Evolutionary conservation across 768 basidiomycete species (phyloP).

Genomic region (Cyclocybe cylindracea): DNA sequence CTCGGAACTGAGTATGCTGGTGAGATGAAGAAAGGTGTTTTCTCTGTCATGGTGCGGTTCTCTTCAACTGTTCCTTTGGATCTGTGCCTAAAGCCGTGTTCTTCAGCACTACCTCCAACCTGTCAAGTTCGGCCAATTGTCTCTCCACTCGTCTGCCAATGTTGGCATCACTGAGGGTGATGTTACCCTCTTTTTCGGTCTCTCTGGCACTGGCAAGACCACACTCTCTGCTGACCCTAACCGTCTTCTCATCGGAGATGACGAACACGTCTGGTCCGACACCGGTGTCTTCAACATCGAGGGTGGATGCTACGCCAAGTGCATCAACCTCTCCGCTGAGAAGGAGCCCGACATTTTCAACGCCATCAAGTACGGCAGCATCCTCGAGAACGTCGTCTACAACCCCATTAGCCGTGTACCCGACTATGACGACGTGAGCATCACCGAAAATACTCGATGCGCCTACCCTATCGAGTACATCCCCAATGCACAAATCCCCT

Average conservation of each 20-base stretch:
- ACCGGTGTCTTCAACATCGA: slow-evolving; percentile 99
- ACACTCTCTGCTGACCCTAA: slow-evolving; percentile 96
- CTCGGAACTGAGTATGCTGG: slow-evolving; percentile 98
- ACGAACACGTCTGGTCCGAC: slow-evolving; percentile 99
- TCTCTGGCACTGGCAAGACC: slow-evolving; percentile 98
- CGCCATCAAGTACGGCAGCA: slow-evolving; percentile 93
- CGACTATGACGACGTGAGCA: slow-evolving; percentile 95
- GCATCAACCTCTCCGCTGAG: slow-evolving; percentile 93
- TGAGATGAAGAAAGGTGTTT: slow-evolving; percentile 99
- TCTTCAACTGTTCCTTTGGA: slow-evolving; percentile 1
- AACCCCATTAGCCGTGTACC: slow-evolving; percentile 78
- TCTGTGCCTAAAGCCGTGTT: slow-evolving; percentile 13
- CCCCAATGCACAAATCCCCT: slow-evolving; percentile 93
- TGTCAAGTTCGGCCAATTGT: slow-evolving; percentile 96
- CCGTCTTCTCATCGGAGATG: slow-evolving; percentile 94
- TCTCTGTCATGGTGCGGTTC: slow-evolving; percentile 86
- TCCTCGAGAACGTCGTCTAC: slow-evolving; percentile 99
- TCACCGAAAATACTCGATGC: slow-evolving; percentile 99
- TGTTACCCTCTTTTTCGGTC: slow-evolving; percentile 98
- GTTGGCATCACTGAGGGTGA: slow-evolving; percentile 87
- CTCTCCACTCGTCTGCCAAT: slow-evolving; percentile 97
- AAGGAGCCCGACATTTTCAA: slow-evolving; percentile 98
- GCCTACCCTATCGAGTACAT: slow-evolving; percentile 99
- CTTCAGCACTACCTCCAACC: slow-evolving; percentile 93
- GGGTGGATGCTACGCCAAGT: slow-evolving; percentile 99